Evolutionary conservation across 768 basidiomycete species (phyloP).

Genomic region (Suillus cothurnatus): DNA sequence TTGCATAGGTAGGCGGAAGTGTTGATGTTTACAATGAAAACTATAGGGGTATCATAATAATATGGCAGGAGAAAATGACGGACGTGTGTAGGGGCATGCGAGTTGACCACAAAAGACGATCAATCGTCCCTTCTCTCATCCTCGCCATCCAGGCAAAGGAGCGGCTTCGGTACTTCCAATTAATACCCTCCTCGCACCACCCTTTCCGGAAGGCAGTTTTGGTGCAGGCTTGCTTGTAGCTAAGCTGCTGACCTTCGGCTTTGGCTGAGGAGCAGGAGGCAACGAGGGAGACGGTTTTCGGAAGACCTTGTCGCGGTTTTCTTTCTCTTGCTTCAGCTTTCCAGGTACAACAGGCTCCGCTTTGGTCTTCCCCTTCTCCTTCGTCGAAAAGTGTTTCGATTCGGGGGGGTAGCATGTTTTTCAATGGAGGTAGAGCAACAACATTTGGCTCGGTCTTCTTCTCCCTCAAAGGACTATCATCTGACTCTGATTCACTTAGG

Average conservation of each 20-base stretch:
- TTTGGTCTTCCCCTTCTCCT: conserved; percentile 44
- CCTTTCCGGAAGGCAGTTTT: conserved; percentile 40
- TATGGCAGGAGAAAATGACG: conserved; percentile 9
- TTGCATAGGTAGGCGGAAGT: background rate
- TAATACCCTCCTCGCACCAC: conserved; percentile 66
- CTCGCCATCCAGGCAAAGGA: conserved; percentile 50
- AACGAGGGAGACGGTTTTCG: conserved; percentile 28
- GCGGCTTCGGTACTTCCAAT: conserved; percentile 70
- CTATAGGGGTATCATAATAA: background rate
- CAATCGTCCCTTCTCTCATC: conserved; percentile 27
- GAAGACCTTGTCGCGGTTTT: conserved; percentile 38
- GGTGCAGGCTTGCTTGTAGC: conserved; percentile 15
- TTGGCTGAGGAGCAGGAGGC: conserved; percentile 20
- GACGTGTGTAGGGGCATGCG: background rate
- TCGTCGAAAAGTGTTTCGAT: conserved; percentile 33
- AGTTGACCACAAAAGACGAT: conserved; percentile 11
- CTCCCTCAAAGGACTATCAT: conserved; percentile 58
- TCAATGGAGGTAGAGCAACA: conserved; percentile 23
- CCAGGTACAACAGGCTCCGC: conserved; percentile 21
- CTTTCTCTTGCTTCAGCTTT: conserved; percentile 39
- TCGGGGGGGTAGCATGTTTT: conserved; percentile 19
- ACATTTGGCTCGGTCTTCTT: conserved; percentile 44
- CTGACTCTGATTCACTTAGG: conserved; percentile 47
- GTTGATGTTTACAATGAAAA: conserved; percentile 4
- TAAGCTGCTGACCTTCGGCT: background rate